These are phyloP conservation scores for Capsella bursapastoris DNA, from an alignment of 345 rosid species.

Conservation along the genomic window DNA sequence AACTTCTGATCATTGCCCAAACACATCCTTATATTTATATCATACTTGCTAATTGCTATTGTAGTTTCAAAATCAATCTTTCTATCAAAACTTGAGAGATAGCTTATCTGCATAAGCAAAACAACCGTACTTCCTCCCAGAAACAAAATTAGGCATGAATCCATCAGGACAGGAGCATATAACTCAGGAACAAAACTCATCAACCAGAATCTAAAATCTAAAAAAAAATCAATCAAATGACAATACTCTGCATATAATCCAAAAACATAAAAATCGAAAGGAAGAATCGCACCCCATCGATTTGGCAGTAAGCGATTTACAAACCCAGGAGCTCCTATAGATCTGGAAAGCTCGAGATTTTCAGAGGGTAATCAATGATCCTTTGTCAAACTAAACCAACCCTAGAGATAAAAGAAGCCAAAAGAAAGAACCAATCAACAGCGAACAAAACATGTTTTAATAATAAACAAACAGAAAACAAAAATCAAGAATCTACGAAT, in stretches of 20 bases:
- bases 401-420: conserved; percentile 30
- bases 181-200: conserved; percentile 26
- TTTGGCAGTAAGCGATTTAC: conserved; percentile 39
- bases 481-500: conserved; percentile 20
- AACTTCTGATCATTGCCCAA: conserved; percentile 42
- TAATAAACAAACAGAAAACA: not conserved
- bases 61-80: not conserved
- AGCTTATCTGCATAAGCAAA: not conserved
- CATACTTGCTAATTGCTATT: not conserved
- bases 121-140: not conserved
- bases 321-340: conserved; percentile 44
- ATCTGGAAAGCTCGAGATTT: conserved; percentile 48
- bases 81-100: not conserved
- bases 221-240: conserved; percentile 31
- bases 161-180: conserved; percentile 7
- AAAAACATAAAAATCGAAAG: conserved; percentile 38
- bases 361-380: conserved; percentile 22
- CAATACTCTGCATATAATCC: not conserved
- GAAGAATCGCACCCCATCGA: conserved; percentile 77
- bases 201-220: conserved; percentile 22
- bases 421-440: conserved; percentile 34
- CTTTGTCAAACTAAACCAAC: conserved; percentile 24
- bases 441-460: conserved; percentile 5
- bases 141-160: conserved; percentile 27
- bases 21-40: not conserved